phyloP scores from a whole-genome alignment of 371 early-diverging fungal species.

The Syncephalastrum racemosum region DNA sequence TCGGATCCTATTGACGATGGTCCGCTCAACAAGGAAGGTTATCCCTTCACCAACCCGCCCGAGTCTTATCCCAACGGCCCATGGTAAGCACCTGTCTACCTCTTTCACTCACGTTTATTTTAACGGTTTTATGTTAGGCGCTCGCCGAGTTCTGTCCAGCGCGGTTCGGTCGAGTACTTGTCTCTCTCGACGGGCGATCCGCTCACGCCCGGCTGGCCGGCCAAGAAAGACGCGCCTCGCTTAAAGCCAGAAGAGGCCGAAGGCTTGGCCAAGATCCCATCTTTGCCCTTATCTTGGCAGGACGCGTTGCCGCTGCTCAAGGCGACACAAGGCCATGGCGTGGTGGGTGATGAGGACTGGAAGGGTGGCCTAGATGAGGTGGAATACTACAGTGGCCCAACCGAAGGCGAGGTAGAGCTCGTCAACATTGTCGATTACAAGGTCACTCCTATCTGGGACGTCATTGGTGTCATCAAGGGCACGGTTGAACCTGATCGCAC shows the following conservation, averaged over 20 bases:
- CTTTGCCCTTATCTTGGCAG: conserved; percentile 65
- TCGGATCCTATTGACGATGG: conserved; percentile 26
- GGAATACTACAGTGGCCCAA: conserved; percentile 60
- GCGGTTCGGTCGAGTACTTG: conserved; percentile 58
- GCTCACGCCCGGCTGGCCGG: conserved; percentile 60
- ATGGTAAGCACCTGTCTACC: no score
- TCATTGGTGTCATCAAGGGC: conserved; percentile 60
- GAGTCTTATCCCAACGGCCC: conserved; percentile 66
- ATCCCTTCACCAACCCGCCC: conserved; percentile 35
- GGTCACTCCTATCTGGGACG: conserved; percentile 64
- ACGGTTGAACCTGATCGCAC: conserved; percentile 54
- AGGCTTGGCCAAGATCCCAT: conserved; percentile 58
- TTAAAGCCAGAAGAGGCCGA: conserved; percentile 43
- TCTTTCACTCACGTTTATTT: no score
- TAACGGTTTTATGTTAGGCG: conserved; percentile 30
- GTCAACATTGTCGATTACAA: conserved; percentile 54
- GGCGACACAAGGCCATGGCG: conserved; percentile 49
- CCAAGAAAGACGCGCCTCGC: conserved; percentile 49
- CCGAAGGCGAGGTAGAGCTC: conserved; percentile 46
- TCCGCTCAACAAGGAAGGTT: conserved; percentile 15
- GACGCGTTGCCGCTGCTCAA: conserved; percentile 61
- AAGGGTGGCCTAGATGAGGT: conserved; percentile 49
- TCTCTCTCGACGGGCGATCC: conserved; percentile 62
- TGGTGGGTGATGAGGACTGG: conserved; percentile 26
- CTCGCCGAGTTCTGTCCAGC: conserved; percentile 53